phyloP scores from a whole-genome alignment of 257 asterid species.

The Misopates orontium region DNA sequence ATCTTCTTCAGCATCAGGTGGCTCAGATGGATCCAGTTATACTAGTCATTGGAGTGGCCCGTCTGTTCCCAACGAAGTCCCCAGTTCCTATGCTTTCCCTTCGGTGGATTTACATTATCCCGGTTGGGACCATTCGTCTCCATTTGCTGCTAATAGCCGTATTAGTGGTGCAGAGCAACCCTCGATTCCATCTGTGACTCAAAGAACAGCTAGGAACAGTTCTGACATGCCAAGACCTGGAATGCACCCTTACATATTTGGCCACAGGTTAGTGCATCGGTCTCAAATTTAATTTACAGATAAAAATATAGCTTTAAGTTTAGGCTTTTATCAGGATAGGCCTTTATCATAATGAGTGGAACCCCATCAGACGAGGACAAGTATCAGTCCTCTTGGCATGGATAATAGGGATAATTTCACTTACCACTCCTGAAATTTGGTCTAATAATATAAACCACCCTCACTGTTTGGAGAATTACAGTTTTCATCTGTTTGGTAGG shows the following conservation, averaged over 20 bases:
- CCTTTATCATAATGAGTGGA: neutral
- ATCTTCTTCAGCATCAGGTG: constrained; percentile 68
- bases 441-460: too few relatives aligned
- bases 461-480: too few relatives aligned
- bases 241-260: constrained; percentile 55
- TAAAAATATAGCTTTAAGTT: neutral
- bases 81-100: constrained; percentile 60
- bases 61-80: constrained; percentile 54
- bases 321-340: constrained; percentile 10
- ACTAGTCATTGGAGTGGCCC: constrained; percentile 73
- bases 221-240: constrained; percentile 66
- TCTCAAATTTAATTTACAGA: constrained; percentile 4
- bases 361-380: neutral
- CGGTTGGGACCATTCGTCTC: constrained; percentile 57
- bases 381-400: neutral
- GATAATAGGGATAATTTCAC: too few relatives aligned
- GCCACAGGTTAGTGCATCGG: constrained; percentile 59
- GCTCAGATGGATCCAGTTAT: constrained; percentile 67
- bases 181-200: constrained; percentile 51
- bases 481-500: too few relatives aligned
- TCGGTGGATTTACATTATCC: constrained; percentile 60
- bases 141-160: constrained; percentile 47
- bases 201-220: constrained; percentile 53
- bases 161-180: constrained; percentile 48
- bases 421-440: too few relatives aligned